Percentiles rank a stretch among this genome's conserved stretches.
Conservation (phyloP, 2,329 filamentous ascomycete genomes). For the Sporothrix variecibatus region DNA sequence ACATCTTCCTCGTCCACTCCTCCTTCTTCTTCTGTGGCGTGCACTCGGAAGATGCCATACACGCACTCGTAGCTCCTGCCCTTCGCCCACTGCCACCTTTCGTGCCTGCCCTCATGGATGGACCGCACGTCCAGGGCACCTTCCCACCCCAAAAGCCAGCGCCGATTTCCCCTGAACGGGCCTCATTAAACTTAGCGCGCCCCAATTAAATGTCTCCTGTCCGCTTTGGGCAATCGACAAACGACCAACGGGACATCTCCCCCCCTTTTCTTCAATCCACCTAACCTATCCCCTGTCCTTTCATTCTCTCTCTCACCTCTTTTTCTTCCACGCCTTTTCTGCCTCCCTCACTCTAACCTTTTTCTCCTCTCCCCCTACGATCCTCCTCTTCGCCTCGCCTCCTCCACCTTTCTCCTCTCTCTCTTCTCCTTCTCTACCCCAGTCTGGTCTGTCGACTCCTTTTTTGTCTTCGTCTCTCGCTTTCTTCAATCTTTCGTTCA, state of each 20-base stretch:
- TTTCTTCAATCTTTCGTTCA: slow-evolving; percentile 27
- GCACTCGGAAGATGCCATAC: not conserved
- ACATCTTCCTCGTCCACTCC: not conserved
- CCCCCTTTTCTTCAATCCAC: slow-evolving; percentile 34
- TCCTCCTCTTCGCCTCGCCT: slow-evolving; percentile 26
- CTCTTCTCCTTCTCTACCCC: slow-evolving; percentile 28
- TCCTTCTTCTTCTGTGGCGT: not conserved
- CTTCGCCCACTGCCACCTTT: not conserved
- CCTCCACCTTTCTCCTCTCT: slow-evolving; percentile 29
- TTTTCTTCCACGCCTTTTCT: slow-evolving; percentile 11
- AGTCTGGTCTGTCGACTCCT: slow-evolving; percentile 26
- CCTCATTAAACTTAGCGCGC: slow-evolving; percentile 48
- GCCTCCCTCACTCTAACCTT: slow-evolving; percentile 8
- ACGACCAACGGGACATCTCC: slow-evolving; percentile 32
- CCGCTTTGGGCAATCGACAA: slow-evolving; percentile 44
- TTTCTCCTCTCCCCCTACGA: slow-evolving; percentile 21
- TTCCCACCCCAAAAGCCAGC: slow-evolving; percentile 12
- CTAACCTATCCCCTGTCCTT: slow-evolving; percentile 28
- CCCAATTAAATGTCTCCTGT: slow-evolving; percentile 39
- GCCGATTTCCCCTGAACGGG: slow-evolving; percentile 33
- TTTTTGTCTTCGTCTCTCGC: slow-evolving; percentile 31
- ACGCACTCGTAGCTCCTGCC: not conserved
- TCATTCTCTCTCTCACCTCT: slow-evolving; percentile 17
- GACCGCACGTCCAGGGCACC: not conserved
- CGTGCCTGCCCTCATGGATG: not conserved